A percentile compares a stretch with the other conserved stretches of the same genome.
phyloP scores from a whole-genome alignment of 1,139 yeast species.

The Pneumocystis jirovecii region DNA sequence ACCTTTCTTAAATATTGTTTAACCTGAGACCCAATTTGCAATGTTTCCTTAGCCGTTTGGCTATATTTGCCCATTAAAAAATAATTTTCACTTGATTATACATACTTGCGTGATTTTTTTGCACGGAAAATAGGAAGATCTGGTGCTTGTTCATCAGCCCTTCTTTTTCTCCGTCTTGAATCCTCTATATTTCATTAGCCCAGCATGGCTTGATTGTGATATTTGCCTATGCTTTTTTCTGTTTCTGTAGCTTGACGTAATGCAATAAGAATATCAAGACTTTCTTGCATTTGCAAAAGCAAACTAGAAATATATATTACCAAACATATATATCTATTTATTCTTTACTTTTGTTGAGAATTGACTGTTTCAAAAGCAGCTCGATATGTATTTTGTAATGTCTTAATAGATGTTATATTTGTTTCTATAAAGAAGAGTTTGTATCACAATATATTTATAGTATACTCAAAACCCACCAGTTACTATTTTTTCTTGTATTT shows the following conservation, averaged over 20 bases:
- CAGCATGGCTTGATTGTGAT: background rate
- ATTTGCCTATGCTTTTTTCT: conserved; percentile 1
- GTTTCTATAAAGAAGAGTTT: background rate
- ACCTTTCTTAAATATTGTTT: conserved; percentile 9
- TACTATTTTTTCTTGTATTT: background rate
- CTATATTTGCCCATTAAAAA: background rate
- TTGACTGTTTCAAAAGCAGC: background rate
- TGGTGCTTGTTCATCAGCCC: conserved; percentile 12
- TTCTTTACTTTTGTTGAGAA: background rate
- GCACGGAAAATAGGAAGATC: conserved; percentile 8
- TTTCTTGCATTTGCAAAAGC: conserved; percentile 15
- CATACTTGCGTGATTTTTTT: conserved; percentile 13
- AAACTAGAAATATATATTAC: conserved; percentile 5
- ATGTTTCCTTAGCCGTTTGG: background rate
- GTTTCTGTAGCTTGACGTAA: conserved; percentile 16
- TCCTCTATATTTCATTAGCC: conserved; percentile 5
- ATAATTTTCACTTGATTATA: background rate
- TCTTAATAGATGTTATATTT: background rate
- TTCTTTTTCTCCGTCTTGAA: conserved; percentile 15
- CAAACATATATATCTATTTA: conserved; percentile 1
- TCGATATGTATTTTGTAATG: background rate
- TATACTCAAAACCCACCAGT: background rate
- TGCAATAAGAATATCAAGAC: conserved; percentile 14
- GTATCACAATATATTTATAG: background rate
- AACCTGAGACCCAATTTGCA: conserved; percentile 3